phyloP scores from a whole-genome alignment of 2,329 filamentous ascomycete genomes.

The Teratosphaeria gauchensis region DNA sequence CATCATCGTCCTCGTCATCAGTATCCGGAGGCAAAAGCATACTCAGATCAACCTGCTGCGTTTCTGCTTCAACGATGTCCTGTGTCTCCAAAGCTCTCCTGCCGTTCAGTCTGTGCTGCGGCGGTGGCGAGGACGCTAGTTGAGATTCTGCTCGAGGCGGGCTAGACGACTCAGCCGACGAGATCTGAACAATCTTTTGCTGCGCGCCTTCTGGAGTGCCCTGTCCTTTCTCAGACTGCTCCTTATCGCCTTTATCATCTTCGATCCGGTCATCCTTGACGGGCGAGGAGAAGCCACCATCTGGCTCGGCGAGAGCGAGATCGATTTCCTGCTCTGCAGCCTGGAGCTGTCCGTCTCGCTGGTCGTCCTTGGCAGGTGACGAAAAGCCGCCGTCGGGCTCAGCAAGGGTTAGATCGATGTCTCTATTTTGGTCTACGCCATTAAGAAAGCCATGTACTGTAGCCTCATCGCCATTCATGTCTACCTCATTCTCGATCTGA shows the following conservation, averaged over 20 bases:
- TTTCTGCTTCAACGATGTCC: slow-evolving; percentile 23
- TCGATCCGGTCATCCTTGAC: not conserved
- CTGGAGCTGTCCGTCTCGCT: not conserved
- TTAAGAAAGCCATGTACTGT: not conserved
- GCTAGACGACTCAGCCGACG: not conserved
- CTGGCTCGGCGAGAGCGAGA: not conserved
- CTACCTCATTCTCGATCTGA: not conserved
- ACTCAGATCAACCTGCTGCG: slow-evolving; percentile 20
- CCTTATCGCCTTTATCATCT: slow-evolving; percentile 3
- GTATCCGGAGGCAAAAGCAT: slow-evolving; percentile 18
- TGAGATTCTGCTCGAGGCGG: not conserved
- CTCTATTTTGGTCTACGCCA: not conserved
- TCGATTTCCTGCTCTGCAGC: not conserved
- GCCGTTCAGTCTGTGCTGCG: not conserved
- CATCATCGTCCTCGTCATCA: slow-evolving; percentile 4
- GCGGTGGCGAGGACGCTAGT: not conserved
- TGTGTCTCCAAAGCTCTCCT: slow-evolving; percentile 20
- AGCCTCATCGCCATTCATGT: not conserved
- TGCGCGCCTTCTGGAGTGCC: not conserved
- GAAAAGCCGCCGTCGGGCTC: not conserved
- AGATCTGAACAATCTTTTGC: not conserved
- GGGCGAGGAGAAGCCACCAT: not conserved
- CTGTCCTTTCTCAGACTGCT: not conserved
- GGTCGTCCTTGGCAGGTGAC: not conserved
- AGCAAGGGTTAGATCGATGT: not conserved